Evolutionary conservation across 1,139 yeast species (phyloP).

Genomic region (Hemisphaericaspora lyxosophila): DNA sequence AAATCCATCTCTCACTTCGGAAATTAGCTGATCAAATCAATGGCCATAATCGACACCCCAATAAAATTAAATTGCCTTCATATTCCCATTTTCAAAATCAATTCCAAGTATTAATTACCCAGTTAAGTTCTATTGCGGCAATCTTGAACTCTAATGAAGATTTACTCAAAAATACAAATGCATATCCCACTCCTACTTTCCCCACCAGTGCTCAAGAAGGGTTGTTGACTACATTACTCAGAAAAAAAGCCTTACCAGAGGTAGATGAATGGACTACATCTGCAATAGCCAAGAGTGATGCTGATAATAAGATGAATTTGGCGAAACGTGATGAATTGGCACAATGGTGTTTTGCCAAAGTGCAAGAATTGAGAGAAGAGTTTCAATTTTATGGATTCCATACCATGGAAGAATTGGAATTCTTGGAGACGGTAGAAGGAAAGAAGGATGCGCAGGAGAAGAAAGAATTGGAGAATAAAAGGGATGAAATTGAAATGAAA

Average conservation of each 20-base stretch:
- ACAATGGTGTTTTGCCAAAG: constrained; percentile 59
- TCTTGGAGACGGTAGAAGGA: constrained; percentile 42
- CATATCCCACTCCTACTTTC: constrained; percentile 78
- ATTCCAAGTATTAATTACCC: constrained; percentile 78
- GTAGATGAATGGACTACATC: constrained; percentile 81
- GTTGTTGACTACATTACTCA: constrained; percentile 72
- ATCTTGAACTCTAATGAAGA: constrained; percentile 65
- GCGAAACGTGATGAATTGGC: constrained; percentile 55
- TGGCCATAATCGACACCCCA: constrained; percentile 41
- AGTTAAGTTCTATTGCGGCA: constrained; percentile 68
- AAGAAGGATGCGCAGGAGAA: constrained; percentile 30
- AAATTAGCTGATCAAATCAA: constrained; percentile 45
- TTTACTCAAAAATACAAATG: constrained; percentile 63
- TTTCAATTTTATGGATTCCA: constrained; percentile 64
- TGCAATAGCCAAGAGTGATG: constrained; percentile 43
- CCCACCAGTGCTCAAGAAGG: constrained; percentile 86
- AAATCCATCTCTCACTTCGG: constrained; percentile 44
- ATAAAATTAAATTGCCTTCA: constrained; percentile 38
- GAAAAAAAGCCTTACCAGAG: constrained; percentile 88
- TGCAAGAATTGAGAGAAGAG: constrained; percentile 52
- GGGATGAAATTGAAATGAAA: constrained; percentile 27
- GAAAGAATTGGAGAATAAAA: constrained; percentile 27
- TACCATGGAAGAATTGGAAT: constrained; percentile 48
- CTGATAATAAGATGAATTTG: constrained; percentile 25
- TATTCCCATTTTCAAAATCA: constrained; percentile 65